Evolutionary conservation across 148 eudicot species (phyloP), one percentile per base, ranked within the genome.

Genomic region (Camellia granthamiana): DNA sequence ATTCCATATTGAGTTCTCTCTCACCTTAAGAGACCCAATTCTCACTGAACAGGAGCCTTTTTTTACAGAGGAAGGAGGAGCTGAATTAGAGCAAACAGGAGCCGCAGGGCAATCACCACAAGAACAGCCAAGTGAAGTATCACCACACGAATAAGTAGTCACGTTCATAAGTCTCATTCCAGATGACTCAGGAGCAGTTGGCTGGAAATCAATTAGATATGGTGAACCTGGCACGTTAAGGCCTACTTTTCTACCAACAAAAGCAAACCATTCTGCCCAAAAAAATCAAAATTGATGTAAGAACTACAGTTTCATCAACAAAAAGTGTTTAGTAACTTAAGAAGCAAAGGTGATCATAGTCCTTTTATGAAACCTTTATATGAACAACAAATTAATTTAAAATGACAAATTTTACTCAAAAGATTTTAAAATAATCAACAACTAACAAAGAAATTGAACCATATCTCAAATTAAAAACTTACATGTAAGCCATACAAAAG

Each of bases 101-200:
- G 99, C 85, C 38, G 92, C 86, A 80, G 95, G 91, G 77, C 99
- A 97, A 87, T 97, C 99, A 78, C 99, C 99, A 88, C 99, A 97
- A 64, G 98, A 97, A 86, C 99, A 97, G 66, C 99, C 97, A 72
- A 97, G 87, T 10, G 95, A 94, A 75, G 94, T 89, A 77, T 97
- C 99, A 81, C 94, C 84, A 76, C 99, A 97, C 59, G 99, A 89
- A 85, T 94, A 97, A 77, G 92, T 86, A 78, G 99, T 89, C 65
- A 86, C 90, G 81, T 97, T 97, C 99, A 94, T 94, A 80, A 95
- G 97, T n/a, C 46, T 86, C 97, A 97, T 91, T 75, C 94, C 99
- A 58, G 92, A 90, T 79, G 91, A 84, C 77, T 83, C 89, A 23
- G 93, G 90, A 77, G 88, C 90, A 82, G 14, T 88, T 49, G 94